Conservation (phyloP, 139 green algal genomes). For the Chlorella sp. region DNA sequence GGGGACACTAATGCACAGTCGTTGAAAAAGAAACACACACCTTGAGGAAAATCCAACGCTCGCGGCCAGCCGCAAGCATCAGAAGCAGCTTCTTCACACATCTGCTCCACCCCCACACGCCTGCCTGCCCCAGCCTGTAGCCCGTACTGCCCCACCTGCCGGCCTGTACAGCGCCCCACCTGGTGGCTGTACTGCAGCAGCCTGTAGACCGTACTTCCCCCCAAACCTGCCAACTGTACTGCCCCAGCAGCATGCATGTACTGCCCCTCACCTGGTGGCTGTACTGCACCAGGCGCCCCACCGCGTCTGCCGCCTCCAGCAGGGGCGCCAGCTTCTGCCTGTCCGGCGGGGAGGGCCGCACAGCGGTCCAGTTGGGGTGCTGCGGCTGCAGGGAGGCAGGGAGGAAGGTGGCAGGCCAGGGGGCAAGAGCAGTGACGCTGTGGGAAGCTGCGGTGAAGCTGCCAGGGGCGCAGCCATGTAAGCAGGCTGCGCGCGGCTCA, state of each 20-base stretch:
- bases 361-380: conserved; percentile 36
- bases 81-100: neutral
- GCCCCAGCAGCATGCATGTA: no score
- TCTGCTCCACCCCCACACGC: no score
- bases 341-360: conserved; percentile 35
- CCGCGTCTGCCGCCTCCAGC: conserved; percentile 63
- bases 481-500: no score
- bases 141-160: neutral
- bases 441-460: neutral
- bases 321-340: conserved; percentile 49
- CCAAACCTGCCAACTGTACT: no score
- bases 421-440: neutral
- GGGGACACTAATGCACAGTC: no score
- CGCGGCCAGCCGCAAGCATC: neutral
- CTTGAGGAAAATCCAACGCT: no score
- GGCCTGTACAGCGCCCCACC: no score
- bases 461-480: neutral
- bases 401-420: neutral
- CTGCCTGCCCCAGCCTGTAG: no score
- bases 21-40: no score
- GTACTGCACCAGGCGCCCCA: conserved; percentile 84
- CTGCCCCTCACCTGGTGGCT: conserved; percentile 56
- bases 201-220: conserved; percentile 44
- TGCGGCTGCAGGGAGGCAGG: conserved; percentile 49
- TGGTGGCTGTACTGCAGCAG: conserved; percentile 85